phyloP scores from a whole-genome alignment of 805 yeast species.

The Nakazawaea ernobii region DNA sequence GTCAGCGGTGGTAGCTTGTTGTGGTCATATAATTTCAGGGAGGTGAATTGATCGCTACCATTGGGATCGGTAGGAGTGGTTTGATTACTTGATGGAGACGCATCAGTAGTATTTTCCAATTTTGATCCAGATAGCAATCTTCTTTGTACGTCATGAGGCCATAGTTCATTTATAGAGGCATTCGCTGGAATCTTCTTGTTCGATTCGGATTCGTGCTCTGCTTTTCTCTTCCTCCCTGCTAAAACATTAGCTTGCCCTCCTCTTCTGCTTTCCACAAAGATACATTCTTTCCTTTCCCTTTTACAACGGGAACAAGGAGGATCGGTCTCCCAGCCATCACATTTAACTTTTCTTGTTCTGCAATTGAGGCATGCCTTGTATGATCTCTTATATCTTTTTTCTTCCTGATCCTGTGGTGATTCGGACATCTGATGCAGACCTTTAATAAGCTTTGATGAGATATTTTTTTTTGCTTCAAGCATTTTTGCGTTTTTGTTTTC shows the following conservation, averaged over 20 bases:
- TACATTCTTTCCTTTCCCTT: constrained; percentile 79
- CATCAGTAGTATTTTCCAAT: neutral
- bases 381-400: constrained; percentile 45
- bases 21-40: neutral
- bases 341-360: constrained; percentile 74
- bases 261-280: constrained; percentile 37
- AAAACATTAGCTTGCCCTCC: constrained; percentile 14
- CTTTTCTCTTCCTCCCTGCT: constrained; percentile 13
- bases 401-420: neutral
- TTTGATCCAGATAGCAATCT: neutral
- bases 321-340: constrained; percentile 71
- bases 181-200: constrained; percentile 6
- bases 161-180: constrained; percentile 7
- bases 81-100: neutral
- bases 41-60: neutral
- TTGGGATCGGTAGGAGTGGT: neutral
- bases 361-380: constrained; percentile 86
- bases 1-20: constrained; percentile 5
- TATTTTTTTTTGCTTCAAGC: neutral
- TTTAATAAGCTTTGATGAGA: neutral
- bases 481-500: neutral
- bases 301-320: constrained; percentile 86
- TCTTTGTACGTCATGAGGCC: constrained; percentile 10
- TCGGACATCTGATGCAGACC: neutral
- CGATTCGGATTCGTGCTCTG: constrained; percentile 5